A percentile compares a stretch with the other conserved stretches of the same genome.
Conservation (phyloP, 2,329 filamentous ascomycete genomes). For the Ascosphaera pollenicola region DNA sequence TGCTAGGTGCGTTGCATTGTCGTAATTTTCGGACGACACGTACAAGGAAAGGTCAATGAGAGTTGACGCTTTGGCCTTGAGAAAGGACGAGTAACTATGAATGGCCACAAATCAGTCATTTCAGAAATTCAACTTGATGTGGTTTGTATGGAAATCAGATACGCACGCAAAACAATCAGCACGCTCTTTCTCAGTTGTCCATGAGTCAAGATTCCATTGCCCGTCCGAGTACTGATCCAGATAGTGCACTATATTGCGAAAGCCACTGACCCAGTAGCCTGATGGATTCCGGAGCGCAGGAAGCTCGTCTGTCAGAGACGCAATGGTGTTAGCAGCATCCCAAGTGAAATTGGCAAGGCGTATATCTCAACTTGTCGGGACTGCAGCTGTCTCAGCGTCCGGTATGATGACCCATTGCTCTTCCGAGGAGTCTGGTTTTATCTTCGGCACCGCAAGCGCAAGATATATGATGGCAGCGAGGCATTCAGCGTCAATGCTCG, state of each 20-base stretch:
- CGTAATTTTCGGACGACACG: conserved; percentile 76
- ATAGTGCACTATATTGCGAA: conserved; percentile 31
- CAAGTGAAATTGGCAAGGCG: not conserved
- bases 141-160: not conserved
- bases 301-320: conserved; percentile 27
- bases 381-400: conserved; percentile 48
- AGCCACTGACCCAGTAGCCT: conserved; percentile 27
- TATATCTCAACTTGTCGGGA: conserved; percentile 37
- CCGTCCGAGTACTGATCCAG: conserved; percentile 24
- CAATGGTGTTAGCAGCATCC: not conserved
- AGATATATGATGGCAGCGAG: conserved; percentile 65
- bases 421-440: conserved; percentile 6
- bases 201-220: conserved; percentile 26
- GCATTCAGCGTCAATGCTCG: conserved; percentile 82
- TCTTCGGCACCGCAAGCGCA: conserved; percentile 32
- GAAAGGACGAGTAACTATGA: conserved; percentile 35
- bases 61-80: conserved; percentile 51
- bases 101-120: not conserved
- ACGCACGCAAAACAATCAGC: conserved; percentile 30
- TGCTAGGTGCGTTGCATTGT: conserved; percentile 50
- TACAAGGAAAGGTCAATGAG: conserved; percentile 76
- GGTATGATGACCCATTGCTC: conserved; percentile 48
- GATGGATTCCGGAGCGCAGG: conserved; percentile 34
- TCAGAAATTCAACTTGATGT: not conserved
- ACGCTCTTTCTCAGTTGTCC: conserved; percentile 18